These are phyloP conservation scores for Ceratorhiza oryzae-sativae DNA, from an alignment of 1,284 basidiomycete species.

Conservation along the genomic window DNA sequence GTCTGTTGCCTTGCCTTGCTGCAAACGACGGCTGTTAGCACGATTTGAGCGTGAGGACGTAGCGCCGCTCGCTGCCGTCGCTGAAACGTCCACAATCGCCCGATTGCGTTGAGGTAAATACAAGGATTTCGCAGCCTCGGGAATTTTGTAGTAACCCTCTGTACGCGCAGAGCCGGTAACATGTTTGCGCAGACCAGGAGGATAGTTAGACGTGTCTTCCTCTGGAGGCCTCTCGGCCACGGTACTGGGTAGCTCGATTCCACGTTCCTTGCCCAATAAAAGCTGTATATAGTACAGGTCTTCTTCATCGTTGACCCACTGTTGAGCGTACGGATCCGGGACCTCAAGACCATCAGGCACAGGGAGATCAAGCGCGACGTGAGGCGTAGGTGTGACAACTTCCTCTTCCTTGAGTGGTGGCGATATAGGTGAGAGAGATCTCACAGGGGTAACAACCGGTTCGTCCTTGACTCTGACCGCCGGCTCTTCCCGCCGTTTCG, in stretches of 20 bases:
- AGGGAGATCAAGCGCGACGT: neutral
- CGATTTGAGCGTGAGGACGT: slow-evolving; percentile 88
- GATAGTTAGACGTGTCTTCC: slow-evolving; percentile 33
- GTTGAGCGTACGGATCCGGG: slow-evolving; percentile 64
- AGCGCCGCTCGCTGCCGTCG: slow-evolving; percentile 37
- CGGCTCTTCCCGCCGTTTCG: slow-evolving; percentile 36
- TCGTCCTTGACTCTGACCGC: slow-evolving; percentile 43
- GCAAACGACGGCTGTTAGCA: slow-evolving; percentile 91
- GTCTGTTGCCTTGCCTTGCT: slow-evolving; percentile 65
- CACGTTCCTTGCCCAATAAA: slow-evolving; percentile 37
- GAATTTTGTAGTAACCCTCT: slow-evolving; percentile 95
- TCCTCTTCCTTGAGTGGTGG: slow-evolving; percentile 46
- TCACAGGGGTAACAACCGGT: slow-evolving; percentile 47
- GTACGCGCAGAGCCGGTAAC: slow-evolving; percentile 85
- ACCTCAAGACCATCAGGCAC: slow-evolving; percentile 6
- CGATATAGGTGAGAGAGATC: slow-evolving; percentile 18
- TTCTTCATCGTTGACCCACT: slow-evolving; percentile 86
- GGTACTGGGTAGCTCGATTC: slow-evolving; percentile 32
- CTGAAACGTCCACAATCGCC: slow-evolving; percentile 53
- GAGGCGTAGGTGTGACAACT: slow-evolving; percentile 45
- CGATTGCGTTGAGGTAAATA: slow-evolving; percentile 72
- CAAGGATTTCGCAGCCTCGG: slow-evolving; percentile 87
- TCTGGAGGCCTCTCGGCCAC: slow-evolving; percentile 8
- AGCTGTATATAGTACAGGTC: slow-evolving; percentile 75
- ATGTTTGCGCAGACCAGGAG: slow-evolving; percentile 64